Evolutionary conservation across 148 eudicot species (phyloP).

Genomic region (Vaccinium macrocarpon): DNA sequence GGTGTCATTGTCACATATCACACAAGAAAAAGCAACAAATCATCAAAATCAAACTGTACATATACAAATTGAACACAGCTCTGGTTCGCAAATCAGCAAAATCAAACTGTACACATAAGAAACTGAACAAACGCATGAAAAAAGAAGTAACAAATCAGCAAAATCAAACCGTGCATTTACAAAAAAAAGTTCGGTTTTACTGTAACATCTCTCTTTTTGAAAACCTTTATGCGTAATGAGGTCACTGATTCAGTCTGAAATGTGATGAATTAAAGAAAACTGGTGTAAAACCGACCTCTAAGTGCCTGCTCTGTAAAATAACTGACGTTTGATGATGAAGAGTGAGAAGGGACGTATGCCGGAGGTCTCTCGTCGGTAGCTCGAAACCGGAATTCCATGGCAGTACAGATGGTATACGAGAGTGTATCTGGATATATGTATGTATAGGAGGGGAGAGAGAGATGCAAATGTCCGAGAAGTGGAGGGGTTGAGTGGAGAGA

Average conservation of each 20-base stretch:
- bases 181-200: neutral
- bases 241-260: no score
- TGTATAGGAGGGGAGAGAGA: no score
- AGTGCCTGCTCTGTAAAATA: constrained; percentile 20
- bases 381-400: constrained; percentile 24
- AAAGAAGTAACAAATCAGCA: neutral
- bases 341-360: neutral
- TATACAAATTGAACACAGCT: no score
- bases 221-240: neutral
- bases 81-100: no score
- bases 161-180: neutral
- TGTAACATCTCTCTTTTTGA: neutral
- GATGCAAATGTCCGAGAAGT: no score
- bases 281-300: neutral
- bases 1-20: neutral
- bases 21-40: neutral
- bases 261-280: no score
- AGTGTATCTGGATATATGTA: no score
- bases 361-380: constrained; percentile 3
- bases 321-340: neutral
- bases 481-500: no score
- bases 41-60: neutral
- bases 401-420: neutral
- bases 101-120: no score
- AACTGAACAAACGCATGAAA: no score